Percentiles rank a stretch among this genome's conserved stretches.
phyloP scores from a whole-genome alignment of 768 basidiomycete species.

The Sistotremastrum suecicum region DNA sequence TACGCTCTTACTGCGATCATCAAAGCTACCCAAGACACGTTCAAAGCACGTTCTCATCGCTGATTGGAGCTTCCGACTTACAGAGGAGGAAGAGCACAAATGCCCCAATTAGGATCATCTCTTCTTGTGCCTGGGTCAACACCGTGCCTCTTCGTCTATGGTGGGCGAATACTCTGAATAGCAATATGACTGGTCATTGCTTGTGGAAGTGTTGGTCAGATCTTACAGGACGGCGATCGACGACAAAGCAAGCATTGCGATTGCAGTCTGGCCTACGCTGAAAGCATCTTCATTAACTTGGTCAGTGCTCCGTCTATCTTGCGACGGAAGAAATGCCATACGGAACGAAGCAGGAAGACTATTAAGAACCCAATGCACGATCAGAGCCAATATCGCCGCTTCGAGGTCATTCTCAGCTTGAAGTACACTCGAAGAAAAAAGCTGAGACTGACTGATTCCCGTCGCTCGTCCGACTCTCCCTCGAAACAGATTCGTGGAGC shows the following conservation, averaged over 20 bases:
- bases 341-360: conserved; percentile 1
- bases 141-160: conserved; percentile 45
- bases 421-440: too few relatives aligned
- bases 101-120: conserved; percentile 55
- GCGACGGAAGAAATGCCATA: background rate
- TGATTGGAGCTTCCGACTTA: conserved; percentile 30
- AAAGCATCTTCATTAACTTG: conserved; percentile 14
- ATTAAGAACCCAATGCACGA: conserved; percentile 1
- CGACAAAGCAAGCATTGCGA: conserved; percentile 55
- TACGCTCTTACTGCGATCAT: conserved; percentile 28
- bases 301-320: background rate
- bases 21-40: conserved; percentile 18
- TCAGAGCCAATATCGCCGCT: conserved; percentile 2
- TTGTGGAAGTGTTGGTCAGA: background rate
- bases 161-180: conserved; percentile 51
- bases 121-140: conserved; percentile 59
- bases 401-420: background rate
- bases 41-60: conserved; percentile 7
- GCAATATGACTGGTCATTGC: background rate
- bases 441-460: too few relatives aligned
- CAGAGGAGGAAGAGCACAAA: conserved; percentile 69
- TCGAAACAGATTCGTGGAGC: too few relatives aligned
- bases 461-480: too few relatives aligned
- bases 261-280: conserved; percentile 58
- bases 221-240: conserved; percentile 53